phyloP scores from a whole-genome alignment of 352 stramenopile genomes.

The Globisporangium iwayamae region DNA sequence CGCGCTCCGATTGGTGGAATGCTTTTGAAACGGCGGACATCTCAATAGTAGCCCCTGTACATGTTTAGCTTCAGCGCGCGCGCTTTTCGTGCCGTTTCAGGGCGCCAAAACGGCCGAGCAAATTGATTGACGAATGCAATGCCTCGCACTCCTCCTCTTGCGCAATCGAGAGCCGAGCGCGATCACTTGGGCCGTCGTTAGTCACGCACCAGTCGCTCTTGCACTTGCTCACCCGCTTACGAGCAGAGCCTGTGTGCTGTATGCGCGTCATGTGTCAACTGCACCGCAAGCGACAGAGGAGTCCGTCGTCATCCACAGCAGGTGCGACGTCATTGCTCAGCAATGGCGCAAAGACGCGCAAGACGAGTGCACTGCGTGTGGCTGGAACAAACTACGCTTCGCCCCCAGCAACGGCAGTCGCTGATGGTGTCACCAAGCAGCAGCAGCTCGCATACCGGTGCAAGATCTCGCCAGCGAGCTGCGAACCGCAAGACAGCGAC shows the following conservation, averaged over 20 bases:
- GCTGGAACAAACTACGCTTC: background rate
- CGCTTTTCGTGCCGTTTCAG: constrained; percentile 1
- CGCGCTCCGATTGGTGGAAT: constrained; percentile 34
- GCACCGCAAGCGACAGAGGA: constrained; percentile 15
- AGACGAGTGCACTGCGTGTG: background rate
- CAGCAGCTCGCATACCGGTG: background rate
- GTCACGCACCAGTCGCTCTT: background rate
- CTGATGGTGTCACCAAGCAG: background rate
- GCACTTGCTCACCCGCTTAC: background rate
- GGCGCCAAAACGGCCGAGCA: constrained; percentile 16
- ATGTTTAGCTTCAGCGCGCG: background rate
- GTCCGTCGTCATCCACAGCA: background rate
- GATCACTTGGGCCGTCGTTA: constrained; percentile 1
- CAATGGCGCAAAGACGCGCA: constrained; percentile 7
- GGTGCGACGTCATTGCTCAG: background rate
- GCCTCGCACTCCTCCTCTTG: constrained; percentile 32
- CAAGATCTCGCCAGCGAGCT: background rate
- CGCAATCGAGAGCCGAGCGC: constrained; percentile 10
- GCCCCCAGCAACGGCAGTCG: background rate
- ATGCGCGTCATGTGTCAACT: constrained; percentile 12
- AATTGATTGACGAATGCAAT: constrained; percentile 11
- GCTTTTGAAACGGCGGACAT: background rate
- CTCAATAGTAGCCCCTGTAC: constrained; percentile 9
- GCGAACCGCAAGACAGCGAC: background rate
- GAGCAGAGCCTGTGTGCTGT: background rate